Evolutionary conservation across 208 protist species (phyloP), one percentile per base, ranked within the genome.

Genomic region (Acanthamoeba polyphaga): DNA sequence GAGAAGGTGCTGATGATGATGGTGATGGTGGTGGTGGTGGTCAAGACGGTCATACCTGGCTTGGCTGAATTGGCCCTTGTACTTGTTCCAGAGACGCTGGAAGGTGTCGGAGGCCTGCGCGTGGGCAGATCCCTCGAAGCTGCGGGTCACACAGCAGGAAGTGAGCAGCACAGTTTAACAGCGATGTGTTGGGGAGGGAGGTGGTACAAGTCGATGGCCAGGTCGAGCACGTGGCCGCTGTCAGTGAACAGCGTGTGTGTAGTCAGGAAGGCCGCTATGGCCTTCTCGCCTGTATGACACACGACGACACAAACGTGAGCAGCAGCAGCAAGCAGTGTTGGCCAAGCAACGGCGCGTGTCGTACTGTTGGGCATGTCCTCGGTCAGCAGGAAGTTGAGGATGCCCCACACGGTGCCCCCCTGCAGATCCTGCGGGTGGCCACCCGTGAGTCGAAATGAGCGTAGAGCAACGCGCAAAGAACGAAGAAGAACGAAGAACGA

Each of bases 361-460:
- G 29, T 78, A 78, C 70, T 29, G 74, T 55, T 46, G 32, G 74
- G 74, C 32, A 24, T 38, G 74, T 84, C 74, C 24, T 46, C 74
- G 7, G 74, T 53, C 10, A 84, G 74, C 38, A 84, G 19, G 46
- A 84, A 84, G 74, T 84, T 84, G 43, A 84, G 74, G 19, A 84
- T 84, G 34, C 74, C 74, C 74, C 74, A 84, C 46, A 53, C 74
- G 15, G 74, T 84, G 8, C 74, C 74, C 38, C 74, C 74, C 27
- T 84, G 74, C 74, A 84, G 19, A 0, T 13, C 74, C 74, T 82
- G 51, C 51, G 13, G 10, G 58, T 64, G 58, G 13, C 6, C 12
- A 29, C 19, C 29, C 6, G 46, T 49, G 46, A 49, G 46, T 46
- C 43, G 43, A 46, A 49, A 49, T 12, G 46, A 12, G 46, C 46